These are phyloP conservation scores for Naganishia albida DNA, from an alignment of 1,284 basidiomycete species.

Conservation along the genomic window DNA sequence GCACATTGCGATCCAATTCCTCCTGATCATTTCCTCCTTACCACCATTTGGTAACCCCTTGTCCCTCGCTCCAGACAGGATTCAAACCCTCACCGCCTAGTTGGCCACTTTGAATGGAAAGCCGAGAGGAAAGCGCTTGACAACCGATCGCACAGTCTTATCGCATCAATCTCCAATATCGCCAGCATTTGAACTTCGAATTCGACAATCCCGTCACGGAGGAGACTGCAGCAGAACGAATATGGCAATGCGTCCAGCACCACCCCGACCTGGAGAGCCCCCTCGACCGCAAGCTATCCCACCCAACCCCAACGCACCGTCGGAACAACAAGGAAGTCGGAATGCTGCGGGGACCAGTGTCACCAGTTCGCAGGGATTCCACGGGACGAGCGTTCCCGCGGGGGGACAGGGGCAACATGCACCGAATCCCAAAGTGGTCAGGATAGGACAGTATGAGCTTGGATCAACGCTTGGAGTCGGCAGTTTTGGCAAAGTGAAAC, in stretches of 20 bases:
- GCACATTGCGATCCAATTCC: too few species aligned
- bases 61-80: too few species aligned
- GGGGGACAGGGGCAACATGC: conserved; percentile 10
- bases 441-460: conserved; percentile 56
- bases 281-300: conserved; percentile 17
- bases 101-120: neutral
- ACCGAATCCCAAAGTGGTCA: conserved; percentile 39
- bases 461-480: conserved; percentile 64
- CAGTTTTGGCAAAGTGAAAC: conserved; percentile 97
- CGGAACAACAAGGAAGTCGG: neutral
- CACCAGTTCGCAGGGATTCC: conserved; percentile 22
- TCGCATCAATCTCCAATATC: neutral
- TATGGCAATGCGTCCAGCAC: conserved; percentile 28
- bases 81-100: too few species aligned
- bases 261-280: conserved; percentile 22
- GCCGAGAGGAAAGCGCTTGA: neutral
- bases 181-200: neutral
- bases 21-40: too few species aligned
- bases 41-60: too few species aligned
- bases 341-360: conserved; percentile 16
- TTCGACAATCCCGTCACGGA: neutral
- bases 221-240: neutral
- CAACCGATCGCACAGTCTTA: neutral
- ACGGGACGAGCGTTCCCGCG: conserved; percentile 20
- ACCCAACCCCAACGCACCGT: conserved; percentile 3